phyloP scores from a whole-genome alignment of 2,329 filamentous ascomycete genomes.

The Diaporthe velutina region DNA sequence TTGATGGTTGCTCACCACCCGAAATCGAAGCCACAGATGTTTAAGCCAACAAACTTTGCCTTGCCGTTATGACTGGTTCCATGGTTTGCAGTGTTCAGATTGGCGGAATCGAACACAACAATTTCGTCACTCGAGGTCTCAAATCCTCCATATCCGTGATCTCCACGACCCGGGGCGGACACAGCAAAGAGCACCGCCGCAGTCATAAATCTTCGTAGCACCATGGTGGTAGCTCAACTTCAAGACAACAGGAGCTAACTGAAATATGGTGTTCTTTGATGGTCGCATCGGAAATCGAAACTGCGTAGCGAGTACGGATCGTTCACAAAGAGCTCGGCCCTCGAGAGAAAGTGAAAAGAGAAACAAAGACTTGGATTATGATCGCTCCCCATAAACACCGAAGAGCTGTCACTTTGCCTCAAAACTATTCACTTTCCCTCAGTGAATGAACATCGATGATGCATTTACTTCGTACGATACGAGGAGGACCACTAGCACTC shows the following conservation, averaged over 20 bases:
- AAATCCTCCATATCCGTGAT: not conserved
- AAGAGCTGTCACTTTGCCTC: not conserved
- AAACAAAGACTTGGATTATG: not conserved
- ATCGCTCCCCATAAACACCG: not conserved
- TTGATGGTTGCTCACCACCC: constrained; percentile 47
- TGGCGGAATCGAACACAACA: not conserved
- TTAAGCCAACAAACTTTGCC: constrained; percentile 47
- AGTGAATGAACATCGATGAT: not conserved
- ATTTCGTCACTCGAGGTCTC: not conserved
- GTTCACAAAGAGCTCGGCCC: not conserved
- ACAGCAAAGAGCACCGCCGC: not conserved
- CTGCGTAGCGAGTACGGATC: not conserved
- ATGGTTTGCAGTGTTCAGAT: too few species aligned
- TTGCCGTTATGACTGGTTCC: not conserved
- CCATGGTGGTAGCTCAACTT: not conserved
- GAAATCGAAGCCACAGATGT: constrained; percentile 63
- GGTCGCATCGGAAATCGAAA: too few species aligned
- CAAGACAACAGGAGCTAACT: not conserved
- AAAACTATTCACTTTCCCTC: not conserved
- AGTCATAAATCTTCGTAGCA: not conserved
- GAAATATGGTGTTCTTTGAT: not conserved
- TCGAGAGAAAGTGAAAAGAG: not conserved
- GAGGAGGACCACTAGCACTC: not conserved
- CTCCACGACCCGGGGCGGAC: not conserved
- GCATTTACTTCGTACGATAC: not conserved